Conservation (phyloP, 169 alveolate species). For the Eimeria tenella region DNA sequence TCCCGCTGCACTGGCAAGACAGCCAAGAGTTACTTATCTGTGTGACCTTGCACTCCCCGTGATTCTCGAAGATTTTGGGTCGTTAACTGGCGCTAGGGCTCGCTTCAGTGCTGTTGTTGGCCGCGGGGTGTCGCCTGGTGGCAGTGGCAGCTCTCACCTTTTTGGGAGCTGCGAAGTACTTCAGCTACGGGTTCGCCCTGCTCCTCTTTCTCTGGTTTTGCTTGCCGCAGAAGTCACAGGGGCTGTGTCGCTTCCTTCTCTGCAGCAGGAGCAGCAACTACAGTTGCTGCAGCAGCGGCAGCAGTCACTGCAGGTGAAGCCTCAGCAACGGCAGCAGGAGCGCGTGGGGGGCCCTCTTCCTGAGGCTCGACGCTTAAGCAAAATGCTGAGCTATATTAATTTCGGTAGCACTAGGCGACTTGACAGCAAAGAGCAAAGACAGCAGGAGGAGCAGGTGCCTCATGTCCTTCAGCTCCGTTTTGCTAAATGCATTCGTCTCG, state of each 20-base stretch:
- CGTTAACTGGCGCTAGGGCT: background rate
- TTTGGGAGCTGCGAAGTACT: slow-evolving; percentile 34
- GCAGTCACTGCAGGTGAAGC: too few species aligned
- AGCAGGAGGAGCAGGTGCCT: too few species aligned
- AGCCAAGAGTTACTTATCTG: background rate
- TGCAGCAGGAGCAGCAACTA: background rate
- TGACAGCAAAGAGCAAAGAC: too few species aligned
- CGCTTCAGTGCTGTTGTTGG: background rate
- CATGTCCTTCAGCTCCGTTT: background rate
- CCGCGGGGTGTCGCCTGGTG: background rate
- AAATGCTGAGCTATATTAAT: too few species aligned
- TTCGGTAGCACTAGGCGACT: too few species aligned
- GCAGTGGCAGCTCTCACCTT: background rate
- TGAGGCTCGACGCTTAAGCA: too few species aligned
- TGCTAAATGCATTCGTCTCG: background rate
- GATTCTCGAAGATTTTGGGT: background rate
- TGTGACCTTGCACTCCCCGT: background rate
- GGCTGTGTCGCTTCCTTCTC: background rate
- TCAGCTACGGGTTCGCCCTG: background rate
- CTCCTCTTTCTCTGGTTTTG: background rate
- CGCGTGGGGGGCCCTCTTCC: too few species aligned
- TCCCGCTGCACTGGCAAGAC: slow-evolving; percentile 1
- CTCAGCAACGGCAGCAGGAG: background rate
- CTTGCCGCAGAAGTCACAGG: background rate
- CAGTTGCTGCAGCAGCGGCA: background rate